Evolutionary conservation across 495 filamentous ascomycete genomes (phyloP).

Genomic region (Lophium mytilinum): DNA sequence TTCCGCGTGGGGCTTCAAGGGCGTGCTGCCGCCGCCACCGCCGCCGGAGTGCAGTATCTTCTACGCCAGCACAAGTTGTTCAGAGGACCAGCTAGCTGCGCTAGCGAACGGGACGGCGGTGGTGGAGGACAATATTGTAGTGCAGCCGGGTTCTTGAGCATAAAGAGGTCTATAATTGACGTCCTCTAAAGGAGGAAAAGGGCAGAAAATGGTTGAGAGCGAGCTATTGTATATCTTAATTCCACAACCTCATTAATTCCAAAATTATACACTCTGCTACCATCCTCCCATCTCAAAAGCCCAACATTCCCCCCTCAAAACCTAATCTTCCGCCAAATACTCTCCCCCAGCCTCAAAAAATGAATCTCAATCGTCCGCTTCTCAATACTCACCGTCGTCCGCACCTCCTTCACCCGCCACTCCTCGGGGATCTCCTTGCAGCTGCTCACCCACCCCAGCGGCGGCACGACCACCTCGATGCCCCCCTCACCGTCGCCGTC

Average conservation of each 20-base stretch:
- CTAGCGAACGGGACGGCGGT: slow-evolving; percentile 21
- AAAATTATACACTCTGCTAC: too few species aligned
- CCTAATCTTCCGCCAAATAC: too few species aligned
- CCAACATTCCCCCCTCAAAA: too few species aligned
- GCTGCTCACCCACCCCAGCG: not conserved
- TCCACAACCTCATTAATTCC: too few species aligned
- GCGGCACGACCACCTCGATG: not conserved
- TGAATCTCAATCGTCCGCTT: not conserved
- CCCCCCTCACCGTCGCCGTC: too few species aligned
- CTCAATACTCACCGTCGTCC: not conserved
- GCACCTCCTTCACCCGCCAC: not conserved
- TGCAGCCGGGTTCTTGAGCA: too few species aligned
- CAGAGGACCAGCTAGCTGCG: slow-evolving; percentile 17
- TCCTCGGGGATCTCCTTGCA: not conserved
- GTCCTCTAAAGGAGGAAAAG: too few species aligned
- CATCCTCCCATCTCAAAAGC: too few species aligned
- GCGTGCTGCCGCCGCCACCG: slow-evolving; percentile 8
- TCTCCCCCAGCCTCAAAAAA: not conserved
- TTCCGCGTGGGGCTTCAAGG: slow-evolving; percentile 23
- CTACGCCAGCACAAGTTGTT: slow-evolving; percentile 13
- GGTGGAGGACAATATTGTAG: slow-evolving; percentile 17
- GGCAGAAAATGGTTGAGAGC: too few species aligned
- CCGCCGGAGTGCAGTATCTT: slow-evolving; percentile 18
- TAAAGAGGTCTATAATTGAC: too few species aligned
- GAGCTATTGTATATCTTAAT: too few species aligned